Conservation (phyloP, 75 land plant species). For the Selaginella tamariscina region DNA sequence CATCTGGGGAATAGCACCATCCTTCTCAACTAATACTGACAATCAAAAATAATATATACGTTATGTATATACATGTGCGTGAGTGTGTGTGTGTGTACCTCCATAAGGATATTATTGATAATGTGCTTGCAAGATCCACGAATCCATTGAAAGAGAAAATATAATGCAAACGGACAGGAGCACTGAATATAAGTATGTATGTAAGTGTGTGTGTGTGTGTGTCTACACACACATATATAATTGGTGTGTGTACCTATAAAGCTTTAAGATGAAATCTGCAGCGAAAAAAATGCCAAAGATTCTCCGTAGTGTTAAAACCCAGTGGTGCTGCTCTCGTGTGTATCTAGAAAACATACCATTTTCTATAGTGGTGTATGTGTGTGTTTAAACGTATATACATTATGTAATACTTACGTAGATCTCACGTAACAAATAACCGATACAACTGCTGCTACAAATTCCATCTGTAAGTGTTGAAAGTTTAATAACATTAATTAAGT, state of each 20-base stretch:
- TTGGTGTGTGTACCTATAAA: constrained; percentile 46
- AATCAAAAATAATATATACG: too few species aligned
- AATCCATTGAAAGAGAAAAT: constrained; percentile 28
- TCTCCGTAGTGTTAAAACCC: constrained; percentile 18
- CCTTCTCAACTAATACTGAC: constrained; percentile 15
- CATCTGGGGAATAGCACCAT: constrained; percentile 22
- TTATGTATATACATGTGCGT: too few species aligned
- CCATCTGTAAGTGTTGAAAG: constrained; percentile 22
- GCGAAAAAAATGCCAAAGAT: constrained; percentile 32
- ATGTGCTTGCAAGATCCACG: constrained; percentile 31
- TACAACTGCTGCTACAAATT: constrained; percentile 36
- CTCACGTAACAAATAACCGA: constrained; percentile 27
- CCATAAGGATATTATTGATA: constrained; percentile 25
- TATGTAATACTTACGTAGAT: constrained; percentile 29
- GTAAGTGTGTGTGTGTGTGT: neutral
- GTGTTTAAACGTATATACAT: neutral
- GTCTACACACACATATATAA: too few species aligned
- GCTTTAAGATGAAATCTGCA: constrained; percentile 32
- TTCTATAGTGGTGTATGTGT: neutral
- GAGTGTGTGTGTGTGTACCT: too few species aligned
- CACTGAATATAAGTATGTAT: constrained; percentile 17
- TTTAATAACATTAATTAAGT: neutral
- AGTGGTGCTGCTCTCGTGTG: constrained; percentile 4
- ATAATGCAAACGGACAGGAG: constrained; percentile 39
- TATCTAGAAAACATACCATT: too few species aligned